phyloP scores from a whole-genome alignment of 257 asterid genomes.

The Plantago elongata region DNA sequence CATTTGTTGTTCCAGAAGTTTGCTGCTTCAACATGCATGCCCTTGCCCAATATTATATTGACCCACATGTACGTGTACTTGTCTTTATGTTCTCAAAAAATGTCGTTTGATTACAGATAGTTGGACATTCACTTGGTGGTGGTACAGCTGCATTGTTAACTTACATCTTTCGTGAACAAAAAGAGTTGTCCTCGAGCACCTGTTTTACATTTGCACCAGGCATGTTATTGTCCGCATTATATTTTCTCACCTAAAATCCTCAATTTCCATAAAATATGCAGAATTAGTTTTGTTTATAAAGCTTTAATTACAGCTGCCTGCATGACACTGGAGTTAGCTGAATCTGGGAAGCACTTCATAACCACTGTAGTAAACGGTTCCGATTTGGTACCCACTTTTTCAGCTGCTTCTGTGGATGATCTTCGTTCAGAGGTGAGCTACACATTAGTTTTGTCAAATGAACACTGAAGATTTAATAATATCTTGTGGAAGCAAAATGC shows the following conservation, averaged over 20 bases:
- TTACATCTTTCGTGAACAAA: constrained; percentile 76
- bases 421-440: constrained; percentile 88
- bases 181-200: constrained; percentile 72
- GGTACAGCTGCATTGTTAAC: constrained; percentile 95
- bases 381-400: constrained; percentile 93
- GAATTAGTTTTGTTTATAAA: constrained; percentile 2
- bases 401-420: constrained; percentile 95
- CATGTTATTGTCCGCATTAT: constrained; percentile 12
- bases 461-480: neutral
- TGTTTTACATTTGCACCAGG: constrained; percentile 99
- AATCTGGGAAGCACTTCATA: constrained; percentile 73
- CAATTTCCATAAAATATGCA: neutral
- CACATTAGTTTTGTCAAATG: neutral
- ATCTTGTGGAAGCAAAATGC: constrained; percentile 5
- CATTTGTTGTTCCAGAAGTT: constrained; percentile 10
- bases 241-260: neutral
- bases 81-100: neutral
- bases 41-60: neutral
- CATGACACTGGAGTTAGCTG: constrained; percentile 98
- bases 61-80: neutral
- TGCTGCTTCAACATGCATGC: neutral
- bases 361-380: constrained; percentile 89
- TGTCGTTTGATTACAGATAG: constrained; percentile 41
- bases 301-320: constrained; percentile 74
- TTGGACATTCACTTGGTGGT: constrained; percentile 98